These are phyloP conservation scores for Alloascoidea africana DNA, from an alignment of 805 yeast genomes.

Conservation along the genomic window DNA sequence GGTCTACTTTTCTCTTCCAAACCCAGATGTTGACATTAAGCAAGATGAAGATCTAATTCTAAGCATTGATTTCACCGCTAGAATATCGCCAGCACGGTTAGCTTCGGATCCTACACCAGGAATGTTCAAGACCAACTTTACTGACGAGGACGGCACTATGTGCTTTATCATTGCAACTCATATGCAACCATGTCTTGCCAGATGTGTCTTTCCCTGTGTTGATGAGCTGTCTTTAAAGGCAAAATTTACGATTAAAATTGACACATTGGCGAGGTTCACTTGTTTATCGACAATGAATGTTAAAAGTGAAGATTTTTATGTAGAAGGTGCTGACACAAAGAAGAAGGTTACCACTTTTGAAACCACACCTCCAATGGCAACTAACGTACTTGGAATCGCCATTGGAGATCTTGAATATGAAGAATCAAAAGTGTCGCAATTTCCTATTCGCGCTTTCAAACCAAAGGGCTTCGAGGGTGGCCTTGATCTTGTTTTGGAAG, in stretches of 20 bases:
- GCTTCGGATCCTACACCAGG: background rate
- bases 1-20: background rate
- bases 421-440: constrained; percentile 18
- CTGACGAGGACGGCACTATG: constrained; percentile 12
- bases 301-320: constrained; percentile 9
- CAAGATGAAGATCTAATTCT: background rate
- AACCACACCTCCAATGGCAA: constrained; percentile 40
- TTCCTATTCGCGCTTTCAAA: constrained; percentile 40
- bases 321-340: constrained; percentile 13
- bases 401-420: constrained; percentile 51
- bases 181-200: constrained; percentile 52
- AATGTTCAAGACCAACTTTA: constrained; percentile 45
- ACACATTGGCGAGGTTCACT: constrained; percentile 26
- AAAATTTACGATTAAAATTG: constrained; percentile 31
- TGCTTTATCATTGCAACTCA: constrained; percentile 52
- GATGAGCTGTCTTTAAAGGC: constrained; percentile 50
- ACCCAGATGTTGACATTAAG: no score
- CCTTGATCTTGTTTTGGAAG: constrained; percentile 34
- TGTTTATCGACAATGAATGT: constrained; percentile 36
- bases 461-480: constrained; percentile 33
- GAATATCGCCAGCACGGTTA: background rate
- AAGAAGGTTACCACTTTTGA: constrained; percentile 27
- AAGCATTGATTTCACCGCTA: background rate
- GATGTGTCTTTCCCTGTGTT: constrained; percentile 49
- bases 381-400: constrained; percentile 53